phyloP scores from a whole-genome alignment of 2,329 filamentous ascomycete genomes.

The Coleophoma eucalyptorum region DNA sequence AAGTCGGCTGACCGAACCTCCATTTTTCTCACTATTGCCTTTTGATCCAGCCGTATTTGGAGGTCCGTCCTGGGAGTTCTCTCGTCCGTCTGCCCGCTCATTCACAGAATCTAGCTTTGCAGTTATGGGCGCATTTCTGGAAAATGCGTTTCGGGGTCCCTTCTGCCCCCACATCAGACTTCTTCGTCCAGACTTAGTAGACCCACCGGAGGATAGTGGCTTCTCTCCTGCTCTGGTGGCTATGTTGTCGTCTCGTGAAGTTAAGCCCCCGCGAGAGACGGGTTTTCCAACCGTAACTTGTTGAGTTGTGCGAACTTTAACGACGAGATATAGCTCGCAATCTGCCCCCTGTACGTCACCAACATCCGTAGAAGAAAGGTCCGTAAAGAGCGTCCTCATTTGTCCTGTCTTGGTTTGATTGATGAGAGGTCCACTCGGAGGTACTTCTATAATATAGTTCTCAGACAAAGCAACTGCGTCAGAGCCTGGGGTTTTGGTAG shows the following conservation, averaged over 20 bases:
- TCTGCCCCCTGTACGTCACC: constrained; percentile 59
- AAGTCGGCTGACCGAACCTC: constrained; percentile 35
- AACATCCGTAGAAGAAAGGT: constrained; percentile 58
- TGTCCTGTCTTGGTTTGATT: constrained; percentile 61
- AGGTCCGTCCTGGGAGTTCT: constrained; percentile 28
- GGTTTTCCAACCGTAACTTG: constrained; percentile 22
- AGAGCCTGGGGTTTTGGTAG: constrained; percentile 63
- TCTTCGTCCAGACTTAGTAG: constrained; percentile 53
- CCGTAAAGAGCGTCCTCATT: constrained; percentile 82
- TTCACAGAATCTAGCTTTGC: constrained; percentile 48
- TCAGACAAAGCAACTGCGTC: constrained; percentile 71
- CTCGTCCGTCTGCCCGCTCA: constrained; percentile 11
- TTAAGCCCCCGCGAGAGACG: constrained; percentile 16
- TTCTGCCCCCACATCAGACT: constrained; percentile 70
- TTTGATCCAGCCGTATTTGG: constrained; percentile 55
- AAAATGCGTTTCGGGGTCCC: constrained; percentile 48
- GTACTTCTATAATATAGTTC: constrained; percentile 74
- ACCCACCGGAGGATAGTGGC: constrained; percentile 40
- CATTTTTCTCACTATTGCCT: constrained; percentile 29
- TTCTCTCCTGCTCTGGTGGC: constrained; percentile 22
- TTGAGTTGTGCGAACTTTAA: constrained; percentile 55
- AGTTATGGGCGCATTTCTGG: constrained; percentile 37
- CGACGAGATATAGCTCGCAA: constrained; percentile 76
- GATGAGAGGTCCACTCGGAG: constrained; percentile 67
- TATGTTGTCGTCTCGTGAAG: constrained; percentile 19